Base-by-base conservation (phyloP, 2,329 filamentous ascomycete genomes). In the Arthrobotrys musiformis region DNA sequence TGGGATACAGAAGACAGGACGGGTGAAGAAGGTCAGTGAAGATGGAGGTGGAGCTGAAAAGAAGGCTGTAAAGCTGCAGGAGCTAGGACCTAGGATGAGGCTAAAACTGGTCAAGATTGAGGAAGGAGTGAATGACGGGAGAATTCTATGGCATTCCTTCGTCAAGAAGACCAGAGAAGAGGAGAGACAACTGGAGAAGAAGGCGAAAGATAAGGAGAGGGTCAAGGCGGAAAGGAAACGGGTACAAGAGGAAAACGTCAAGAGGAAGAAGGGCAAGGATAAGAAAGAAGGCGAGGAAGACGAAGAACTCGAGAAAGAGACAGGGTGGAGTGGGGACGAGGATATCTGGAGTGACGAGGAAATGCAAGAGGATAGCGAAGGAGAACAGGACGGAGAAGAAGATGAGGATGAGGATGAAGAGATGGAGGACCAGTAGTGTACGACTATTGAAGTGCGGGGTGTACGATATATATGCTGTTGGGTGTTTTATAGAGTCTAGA, bases 131-230 rank as follows among this genome's bases (percentile, higher is more conserved):
- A 97, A 93, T 81, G 88, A 89, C 26, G 95, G 95, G 60, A 95
- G 93, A 83, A 88, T 97, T 70, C 92, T 99, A 92, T 99, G 95
- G 95, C 95, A 99, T 83, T 93, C 97, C 82, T 96, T 93, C 82
- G 90, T 98, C 64, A 89, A 91, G 82, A 99, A 99, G 87, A 90
- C 89, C 5, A 89, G 89, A 80, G 88, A 89, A 17, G 94, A 99
- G 83, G 85, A 93, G 70, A 88, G 90, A 82, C 89, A 91, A 79
- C 84, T 97, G 80, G 94, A 98, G 80, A 89, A 90, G 85, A 88
- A 89, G 80, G 98, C 95, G 92, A 91, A 93, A 80, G 85, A 91
- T 84, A 88, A 89, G 81, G 88, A 89, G 70, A 89, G 90, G 81
- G 92, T 95, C 83, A 97, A 96, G 86, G 94, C 94, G 70, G 89